Conservation (phyloP, 208 protist species). For the Crithidia expoeki region DNA sequence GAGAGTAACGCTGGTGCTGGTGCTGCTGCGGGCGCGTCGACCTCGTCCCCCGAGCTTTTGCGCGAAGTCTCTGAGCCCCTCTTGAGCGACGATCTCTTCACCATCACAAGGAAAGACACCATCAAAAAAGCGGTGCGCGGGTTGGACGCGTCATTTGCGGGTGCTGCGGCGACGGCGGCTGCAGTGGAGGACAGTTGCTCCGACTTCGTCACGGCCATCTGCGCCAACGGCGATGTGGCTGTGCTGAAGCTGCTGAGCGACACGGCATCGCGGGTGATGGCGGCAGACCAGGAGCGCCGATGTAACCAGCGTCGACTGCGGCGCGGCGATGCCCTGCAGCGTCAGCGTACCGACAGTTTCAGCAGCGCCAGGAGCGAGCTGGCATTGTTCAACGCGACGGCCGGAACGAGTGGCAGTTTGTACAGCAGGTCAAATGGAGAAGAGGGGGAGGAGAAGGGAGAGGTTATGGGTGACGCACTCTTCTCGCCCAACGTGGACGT, state of each 20-base stretch:
- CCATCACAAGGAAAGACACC: neutral
- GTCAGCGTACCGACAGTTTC: neutral
- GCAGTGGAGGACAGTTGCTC: neutral
- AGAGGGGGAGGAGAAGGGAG: neutral
- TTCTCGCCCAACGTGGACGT: neutral
- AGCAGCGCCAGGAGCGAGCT: conserved; percentile 6
- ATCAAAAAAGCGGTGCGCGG: too few relatives aligned
- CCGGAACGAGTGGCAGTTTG: neutral
- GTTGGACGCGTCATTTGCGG: neutral
- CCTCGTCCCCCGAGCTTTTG: neutral
- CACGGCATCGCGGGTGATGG: conserved; percentile 28
- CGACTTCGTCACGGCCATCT: conserved; percentile 19
- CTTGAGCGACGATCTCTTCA: neutral
- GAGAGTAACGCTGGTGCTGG: neutral
- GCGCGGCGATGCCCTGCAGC: neutral
- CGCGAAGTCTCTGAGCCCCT: neutral
- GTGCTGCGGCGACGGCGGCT: neutral
- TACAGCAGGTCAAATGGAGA: neutral
- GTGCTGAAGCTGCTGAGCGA: conserved; percentile 29
- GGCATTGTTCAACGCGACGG: neutral
- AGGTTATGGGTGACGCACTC: neutral
- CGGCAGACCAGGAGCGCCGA: conserved; percentile 20
- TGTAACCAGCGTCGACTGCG: conserved; percentile 3
- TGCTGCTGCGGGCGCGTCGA: neutral
- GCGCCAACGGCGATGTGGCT: conserved; percentile 31